Conservation (phyloP, 148 eudicot species). For the Amaranthus cruentus region DNA sequence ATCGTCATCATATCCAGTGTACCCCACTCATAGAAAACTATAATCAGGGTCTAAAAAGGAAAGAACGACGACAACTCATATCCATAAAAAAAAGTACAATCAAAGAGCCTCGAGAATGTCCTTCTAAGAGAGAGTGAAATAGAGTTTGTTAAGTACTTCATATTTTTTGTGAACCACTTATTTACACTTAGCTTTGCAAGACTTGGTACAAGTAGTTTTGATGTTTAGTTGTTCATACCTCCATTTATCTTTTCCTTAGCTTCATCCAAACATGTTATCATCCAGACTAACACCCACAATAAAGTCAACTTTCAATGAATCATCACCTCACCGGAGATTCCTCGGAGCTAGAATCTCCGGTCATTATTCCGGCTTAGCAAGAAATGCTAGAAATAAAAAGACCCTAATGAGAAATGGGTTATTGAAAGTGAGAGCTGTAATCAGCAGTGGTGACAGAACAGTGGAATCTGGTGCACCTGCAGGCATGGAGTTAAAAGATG, state of each 20-base stretch:
- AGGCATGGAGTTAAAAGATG: neutral
- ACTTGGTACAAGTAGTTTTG: neutral
- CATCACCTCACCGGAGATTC: slow-evolving; percentile 25
- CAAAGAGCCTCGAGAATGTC: no score
- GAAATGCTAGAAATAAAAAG: slow-evolving; percentile 8
- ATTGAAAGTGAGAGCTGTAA: slow-evolving; percentile 46
- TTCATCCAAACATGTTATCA: slow-evolving; percentile 11
- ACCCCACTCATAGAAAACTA: no score
- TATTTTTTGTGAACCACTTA: no score
- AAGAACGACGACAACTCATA: no score
- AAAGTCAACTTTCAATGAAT: slow-evolving; percentile 13
- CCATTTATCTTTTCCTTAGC: neutral
- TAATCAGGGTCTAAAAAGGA: no score
- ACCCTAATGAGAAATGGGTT: slow-evolving; percentile 9
- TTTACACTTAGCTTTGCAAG: no score
- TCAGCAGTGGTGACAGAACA: slow-evolving; percentile 49
- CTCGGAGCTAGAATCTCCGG: slow-evolving; percentile 25
- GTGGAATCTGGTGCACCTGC: slow-evolving; percentile 33
- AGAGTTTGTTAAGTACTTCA: no score
- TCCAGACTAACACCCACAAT: slow-evolving; percentile 10
- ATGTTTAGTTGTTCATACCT: neutral
- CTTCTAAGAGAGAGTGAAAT: no score
- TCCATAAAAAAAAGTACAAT: no score
- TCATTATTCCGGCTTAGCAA: slow-evolving; percentile 21
- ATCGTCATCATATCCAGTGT: no score